phyloP scores from a whole-genome alignment of 805 yeast species.

The Saccharomyces kudriavzevii region DNA sequence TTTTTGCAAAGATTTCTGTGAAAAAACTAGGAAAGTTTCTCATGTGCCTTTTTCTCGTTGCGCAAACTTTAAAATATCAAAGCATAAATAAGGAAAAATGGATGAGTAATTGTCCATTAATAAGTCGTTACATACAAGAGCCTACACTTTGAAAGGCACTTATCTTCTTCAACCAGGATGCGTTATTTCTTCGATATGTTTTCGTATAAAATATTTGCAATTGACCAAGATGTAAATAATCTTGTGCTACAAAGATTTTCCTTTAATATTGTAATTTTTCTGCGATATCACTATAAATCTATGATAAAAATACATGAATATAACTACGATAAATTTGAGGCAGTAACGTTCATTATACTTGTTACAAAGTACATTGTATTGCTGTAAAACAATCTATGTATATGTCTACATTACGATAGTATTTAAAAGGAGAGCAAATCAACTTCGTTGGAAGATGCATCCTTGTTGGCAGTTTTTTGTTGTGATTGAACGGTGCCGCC shows the following conservation, averaged over 20 bases:
- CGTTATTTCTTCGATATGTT: background rate
- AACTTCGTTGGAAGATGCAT: background rate
- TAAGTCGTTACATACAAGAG: conserved; percentile 15
- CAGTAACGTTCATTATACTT: background rate
- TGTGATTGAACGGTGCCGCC: conserved; percentile 2
- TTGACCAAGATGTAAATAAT: background rate
- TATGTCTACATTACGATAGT: background rate
- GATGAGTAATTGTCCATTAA: no score
- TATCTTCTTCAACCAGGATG: background rate
- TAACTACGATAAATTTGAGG: background rate
- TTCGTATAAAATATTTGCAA: background rate
- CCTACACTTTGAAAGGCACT: conserved; percentile 9
- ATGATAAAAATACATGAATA: background rate
- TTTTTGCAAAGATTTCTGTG: background rate
- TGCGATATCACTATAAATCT: background rate
- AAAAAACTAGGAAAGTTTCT: background rate
- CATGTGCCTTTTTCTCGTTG: background rate
- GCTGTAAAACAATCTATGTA: background rate
- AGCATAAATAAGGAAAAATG: background rate
- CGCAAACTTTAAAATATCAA: background rate
- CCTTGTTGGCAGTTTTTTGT: background rate
- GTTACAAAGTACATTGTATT: background rate
- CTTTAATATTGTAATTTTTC: no score
- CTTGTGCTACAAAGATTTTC: background rate
- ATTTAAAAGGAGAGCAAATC: background rate